Evolutionary conservation across 2,329 filamentous ascomycete genomes (phyloP).

Genomic region (Cercospora brassicicola): DNA sequence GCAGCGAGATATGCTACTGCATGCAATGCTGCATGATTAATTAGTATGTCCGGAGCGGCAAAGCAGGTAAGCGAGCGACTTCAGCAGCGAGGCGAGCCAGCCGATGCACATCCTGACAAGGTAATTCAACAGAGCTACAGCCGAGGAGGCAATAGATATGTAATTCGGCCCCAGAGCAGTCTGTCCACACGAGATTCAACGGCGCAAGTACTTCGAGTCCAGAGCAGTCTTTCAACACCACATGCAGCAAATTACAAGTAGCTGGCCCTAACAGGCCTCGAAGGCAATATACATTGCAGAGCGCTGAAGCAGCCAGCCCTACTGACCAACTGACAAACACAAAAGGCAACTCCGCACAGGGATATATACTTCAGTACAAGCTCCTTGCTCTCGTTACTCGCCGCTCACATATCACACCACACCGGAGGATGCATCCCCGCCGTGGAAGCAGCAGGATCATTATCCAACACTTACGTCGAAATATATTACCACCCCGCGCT

Average conservation of each 20-base stretch:
- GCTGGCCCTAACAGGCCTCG: too few species aligned
- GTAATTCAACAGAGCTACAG: background rate
- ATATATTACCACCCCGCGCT: background rate
- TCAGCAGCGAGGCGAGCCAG: background rate
- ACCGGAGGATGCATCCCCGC: background rate
- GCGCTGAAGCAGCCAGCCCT: too few species aligned
- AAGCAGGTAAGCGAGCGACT: background rate
- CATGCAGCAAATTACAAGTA: too few species aligned
- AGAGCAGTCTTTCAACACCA: too few species aligned
- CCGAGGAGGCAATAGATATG: background rate
- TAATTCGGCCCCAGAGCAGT: background rate
- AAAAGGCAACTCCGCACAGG: background rate
- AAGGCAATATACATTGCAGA: too few species aligned
- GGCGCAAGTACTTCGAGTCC: too few species aligned
- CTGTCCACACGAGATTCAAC: too few species aligned
- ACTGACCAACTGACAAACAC: too few species aligned
- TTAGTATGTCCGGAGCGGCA: background rate
- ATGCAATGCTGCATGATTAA: background rate
- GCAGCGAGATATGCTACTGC: background rate
- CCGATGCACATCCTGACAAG: background rate
- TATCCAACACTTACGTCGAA: background rate
- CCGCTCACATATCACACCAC: background rate
- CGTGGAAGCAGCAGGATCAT: background rate
- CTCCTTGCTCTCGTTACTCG: background rate
- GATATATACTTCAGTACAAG: background rate